phyloP scores from a whole-genome alignment of 352 stramenopile genomes.

The Thalassiosira ordinaria region DNA sequence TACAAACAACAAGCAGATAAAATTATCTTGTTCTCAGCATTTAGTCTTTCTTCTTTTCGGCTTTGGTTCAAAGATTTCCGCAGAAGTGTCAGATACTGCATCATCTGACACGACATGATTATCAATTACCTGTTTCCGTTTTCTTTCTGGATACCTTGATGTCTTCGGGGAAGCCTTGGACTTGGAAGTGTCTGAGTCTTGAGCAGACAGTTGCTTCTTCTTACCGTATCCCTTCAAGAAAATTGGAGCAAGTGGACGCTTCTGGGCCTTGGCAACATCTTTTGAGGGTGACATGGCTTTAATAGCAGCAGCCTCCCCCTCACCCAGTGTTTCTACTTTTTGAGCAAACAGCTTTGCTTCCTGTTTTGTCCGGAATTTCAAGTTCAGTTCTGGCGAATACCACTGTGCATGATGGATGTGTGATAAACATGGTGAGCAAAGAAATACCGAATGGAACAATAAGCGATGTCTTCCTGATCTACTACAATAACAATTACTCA shows the following conservation, averaged over 20 bases:
- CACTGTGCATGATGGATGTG: too few relatives aligned
- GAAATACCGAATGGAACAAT: too few relatives aligned
- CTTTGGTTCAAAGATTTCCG: conserved; percentile 8
- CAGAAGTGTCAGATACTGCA: conserved; percentile 13
- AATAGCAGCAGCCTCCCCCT: not conserved
- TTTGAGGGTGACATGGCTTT: not conserved
- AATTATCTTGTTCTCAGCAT: conserved; percentile 2
- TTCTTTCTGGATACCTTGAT: conserved; percentile 24
- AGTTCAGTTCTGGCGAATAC: conserved; percentile 7
- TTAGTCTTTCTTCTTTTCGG: conserved; percentile 20
- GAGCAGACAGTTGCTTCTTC: conserved; percentile 6
- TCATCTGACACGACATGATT: conserved; percentile 24
- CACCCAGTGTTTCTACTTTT: not conserved
- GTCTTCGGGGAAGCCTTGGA: not conserved
- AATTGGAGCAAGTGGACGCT: conserved; percentile 24
- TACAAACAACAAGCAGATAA: too few relatives aligned
- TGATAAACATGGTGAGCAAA: too few relatives aligned
- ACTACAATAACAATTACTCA: too few relatives aligned
- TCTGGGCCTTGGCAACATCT: not conserved
- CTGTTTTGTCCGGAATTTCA: not conserved
- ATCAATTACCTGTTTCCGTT: conserved; percentile 13
- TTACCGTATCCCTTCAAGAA: conserved; percentile 24
- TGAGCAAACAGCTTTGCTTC: not conserved
- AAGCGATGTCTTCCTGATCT: too few relatives aligned
- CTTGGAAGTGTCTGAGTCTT: not conserved